Evolutionary conservation across 495 filamentous ascomycete genomes (phyloP), one percentile per base, ranked within the genome.

Genomic region (Saxophila tyrrhenica): DNA sequence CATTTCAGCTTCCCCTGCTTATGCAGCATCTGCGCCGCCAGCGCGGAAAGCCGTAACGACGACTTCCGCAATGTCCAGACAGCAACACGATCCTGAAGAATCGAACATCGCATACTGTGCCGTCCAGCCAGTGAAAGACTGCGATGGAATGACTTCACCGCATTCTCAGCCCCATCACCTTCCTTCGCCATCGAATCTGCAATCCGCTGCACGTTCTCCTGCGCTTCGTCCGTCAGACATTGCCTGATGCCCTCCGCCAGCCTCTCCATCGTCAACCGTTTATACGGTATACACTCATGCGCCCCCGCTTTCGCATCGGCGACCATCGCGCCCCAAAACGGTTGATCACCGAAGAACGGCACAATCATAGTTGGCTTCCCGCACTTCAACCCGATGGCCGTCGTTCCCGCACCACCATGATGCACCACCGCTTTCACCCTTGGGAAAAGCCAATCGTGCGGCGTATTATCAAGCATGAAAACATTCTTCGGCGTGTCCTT

Each of bases 251-350:
- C 87, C 10, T 83, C 78, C 15, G 78, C 81, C 1, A 87, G 70
- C 23, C 73, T 78, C 32, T 86, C 77, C 0, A 72, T 73, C 2
- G 72, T 84, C 0, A 92, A 67, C 1, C 73, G 70, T 62, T 85
- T 87, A 67, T 88, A 83, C 0, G 83, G 85, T n/a, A 89, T 78
- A 1, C 85, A 81, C 24, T 74, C 67, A 20, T 66, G 55, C 1
- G 84, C 78, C 0, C 87, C 87, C 15, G 85, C 85, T 2, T 78
- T 77, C 1, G 80, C 75, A 20, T 71, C 72, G 0, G 75, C 75
- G 2, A 90, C 74, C 79, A 88, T 88, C 3, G 73, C 67, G 10
- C 86, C 87, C 88, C 88, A 94, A 66, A 92, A 92, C 16, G 79
- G 75, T 67, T 94, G 87, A 47, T 70, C 68, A 45, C 68, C 68